Conservation (phyloP, 2,329 filamentous ascomycete genomes). For the Aspergillus cejpii region DNA sequence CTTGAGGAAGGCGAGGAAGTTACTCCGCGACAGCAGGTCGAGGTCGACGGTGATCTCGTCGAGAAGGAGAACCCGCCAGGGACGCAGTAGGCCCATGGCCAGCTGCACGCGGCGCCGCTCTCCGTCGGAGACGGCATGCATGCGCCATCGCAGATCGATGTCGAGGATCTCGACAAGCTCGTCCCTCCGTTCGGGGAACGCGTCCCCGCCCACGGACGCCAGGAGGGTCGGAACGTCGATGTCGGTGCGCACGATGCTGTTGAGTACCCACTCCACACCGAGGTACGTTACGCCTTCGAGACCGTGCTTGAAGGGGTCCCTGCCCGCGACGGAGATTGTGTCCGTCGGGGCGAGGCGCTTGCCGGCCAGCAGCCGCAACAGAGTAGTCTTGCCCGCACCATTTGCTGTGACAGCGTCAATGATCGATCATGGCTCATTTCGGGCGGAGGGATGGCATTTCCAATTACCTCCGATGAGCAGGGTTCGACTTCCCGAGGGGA, state of each 20-base stretch:
- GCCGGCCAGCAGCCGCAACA: constrained; percentile 86
- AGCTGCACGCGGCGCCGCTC: constrained; percentile 88
- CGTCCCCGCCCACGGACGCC: constrained; percentile 74
- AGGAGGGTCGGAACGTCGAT: constrained; percentile 86
- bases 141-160: constrained; percentile 85
- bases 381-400: constrained; percentile 93
- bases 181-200: constrained; percentile 73
- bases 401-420: constrained; percentile 55
- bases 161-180: constrained; percentile 84
- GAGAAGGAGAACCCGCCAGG: constrained; percentile 83
- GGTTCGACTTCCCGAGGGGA: constrained; percentile 78
- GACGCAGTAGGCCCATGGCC: constrained; percentile 87
- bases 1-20: constrained; percentile 82
- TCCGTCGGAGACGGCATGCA: constrained; percentile 92
- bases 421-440: not conserved
- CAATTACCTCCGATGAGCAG: constrained; percentile 75
- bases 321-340: constrained; percentile 69
- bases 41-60: constrained; percentile 98
- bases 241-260: constrained; percentile 90
- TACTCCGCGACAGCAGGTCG: constrained; percentile 74
- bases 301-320: constrained; percentile 84
- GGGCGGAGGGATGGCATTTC: not conserved
- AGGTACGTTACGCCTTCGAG: constrained; percentile 95
- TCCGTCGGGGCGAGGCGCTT: constrained; percentile 79
- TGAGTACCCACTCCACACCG: constrained; percentile 95